Percentiles rank a stretch among this genome's conserved stretches.
Conservation (phyloP, 352 stramenopile species). For the Phytopythium chamaehyphon region DNA sequence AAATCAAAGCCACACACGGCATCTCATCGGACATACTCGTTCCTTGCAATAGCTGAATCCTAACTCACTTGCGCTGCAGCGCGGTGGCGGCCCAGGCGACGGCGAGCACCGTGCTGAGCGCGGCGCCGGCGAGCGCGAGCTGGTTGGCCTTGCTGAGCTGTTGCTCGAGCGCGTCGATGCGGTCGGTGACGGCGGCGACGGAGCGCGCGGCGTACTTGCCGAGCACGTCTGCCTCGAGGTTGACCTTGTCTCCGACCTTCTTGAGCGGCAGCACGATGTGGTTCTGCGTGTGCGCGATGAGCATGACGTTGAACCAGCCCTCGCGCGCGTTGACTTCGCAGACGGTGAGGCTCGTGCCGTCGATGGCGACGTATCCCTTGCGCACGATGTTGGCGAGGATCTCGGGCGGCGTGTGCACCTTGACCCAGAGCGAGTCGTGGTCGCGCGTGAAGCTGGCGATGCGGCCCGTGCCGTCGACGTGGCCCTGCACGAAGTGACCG, state of each 20-base stretch:
- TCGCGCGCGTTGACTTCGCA: constrained; percentile 85
- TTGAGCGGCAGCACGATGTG: constrained; percentile 95
- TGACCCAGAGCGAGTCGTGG: constrained; percentile 95
- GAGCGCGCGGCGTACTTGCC: constrained; percentile 89
- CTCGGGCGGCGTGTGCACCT: constrained; percentile 75
- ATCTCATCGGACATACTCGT: not conserved
- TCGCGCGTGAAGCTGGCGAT: constrained; percentile 90
- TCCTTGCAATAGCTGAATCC: too few species aligned
- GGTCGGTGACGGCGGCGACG: constrained; percentile 54
- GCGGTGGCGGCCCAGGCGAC: constrained; percentile 9
- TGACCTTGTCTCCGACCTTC: constrained; percentile 81
- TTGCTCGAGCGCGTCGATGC: constrained; percentile 55
- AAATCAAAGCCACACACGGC: constrained; percentile 7
- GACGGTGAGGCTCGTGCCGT: constrained; percentile 97
- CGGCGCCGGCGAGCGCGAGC: constrained; percentile 21
- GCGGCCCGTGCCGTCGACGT: constrained; percentile 94
- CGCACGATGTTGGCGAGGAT: constrained; percentile 91
- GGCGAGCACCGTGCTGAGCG: constrained; percentile 24
- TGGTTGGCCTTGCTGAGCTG: constrained; percentile 35
- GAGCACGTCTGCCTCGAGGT: constrained; percentile 91
- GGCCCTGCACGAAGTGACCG: constrained; percentile 98
- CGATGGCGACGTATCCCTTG: constrained; percentile 96
- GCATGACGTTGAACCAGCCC: constrained; percentile 98
- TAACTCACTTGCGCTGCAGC: constrained; percentile 7
- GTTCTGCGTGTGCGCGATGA: constrained; percentile 98